Conservation (phyloP, 2,329 filamentous ascomycete species). For the Alternaria infectoria region DNA sequence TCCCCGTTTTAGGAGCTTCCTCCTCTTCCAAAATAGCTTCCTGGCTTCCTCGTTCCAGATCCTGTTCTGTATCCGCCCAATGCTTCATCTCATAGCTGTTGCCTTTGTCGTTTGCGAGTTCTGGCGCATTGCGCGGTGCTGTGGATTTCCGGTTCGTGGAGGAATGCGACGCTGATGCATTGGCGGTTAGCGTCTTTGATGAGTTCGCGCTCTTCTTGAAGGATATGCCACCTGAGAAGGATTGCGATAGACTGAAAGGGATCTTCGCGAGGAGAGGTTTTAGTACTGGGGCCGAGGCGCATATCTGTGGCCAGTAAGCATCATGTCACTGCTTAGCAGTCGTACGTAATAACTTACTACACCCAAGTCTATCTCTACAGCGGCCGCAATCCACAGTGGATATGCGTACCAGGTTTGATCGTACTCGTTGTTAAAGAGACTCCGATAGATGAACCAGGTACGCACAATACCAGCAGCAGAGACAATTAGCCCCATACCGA, state of each 20-base stretch:
- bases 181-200: slow-evolving; percentile 10
- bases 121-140: slow-evolving; percentile 15
- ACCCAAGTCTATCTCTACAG: slow-evolving; percentile 55
- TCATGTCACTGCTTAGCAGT: background rate
- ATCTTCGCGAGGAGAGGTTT: slow-evolving; percentile 36
- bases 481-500: slow-evolving; percentile 52
- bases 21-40: slow-evolving; percentile 11
- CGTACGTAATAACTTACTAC: slow-evolving; percentile 44
- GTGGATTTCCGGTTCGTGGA: slow-evolving; percentile 22
- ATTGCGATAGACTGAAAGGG: slow-evolving; percentile 29
- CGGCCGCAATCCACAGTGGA: slow-evolving; percentile 55
- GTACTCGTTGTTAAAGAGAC: slow-evolving; percentile 47
- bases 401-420: slow-evolving; percentile 56
- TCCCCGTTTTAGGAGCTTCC: background rate
- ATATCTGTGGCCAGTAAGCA: slow-evolving; percentile 26
- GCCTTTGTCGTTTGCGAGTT: slow-evolving; percentile 16
- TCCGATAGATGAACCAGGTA: slow-evolving; percentile 54
- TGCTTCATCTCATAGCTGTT: slow-evolving; percentile 32
- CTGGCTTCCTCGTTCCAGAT: slow-evolving; percentile 6
- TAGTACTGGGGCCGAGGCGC: slow-evolving; percentile 41
- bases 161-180: slow-evolving; percentile 8
- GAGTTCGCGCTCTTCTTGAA: slow-evolving; percentile 6
- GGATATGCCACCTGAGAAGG: slow-evolving; percentile 20
- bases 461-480: slow-evolving; percentile 52
- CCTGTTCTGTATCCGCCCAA: slow-evolving; percentile 24